These are phyloP conservation scores for Aspergillus floridensis DNA, from an alignment of 2,329 filamentous ascomycete species.

Conservation along the genomic window DNA sequence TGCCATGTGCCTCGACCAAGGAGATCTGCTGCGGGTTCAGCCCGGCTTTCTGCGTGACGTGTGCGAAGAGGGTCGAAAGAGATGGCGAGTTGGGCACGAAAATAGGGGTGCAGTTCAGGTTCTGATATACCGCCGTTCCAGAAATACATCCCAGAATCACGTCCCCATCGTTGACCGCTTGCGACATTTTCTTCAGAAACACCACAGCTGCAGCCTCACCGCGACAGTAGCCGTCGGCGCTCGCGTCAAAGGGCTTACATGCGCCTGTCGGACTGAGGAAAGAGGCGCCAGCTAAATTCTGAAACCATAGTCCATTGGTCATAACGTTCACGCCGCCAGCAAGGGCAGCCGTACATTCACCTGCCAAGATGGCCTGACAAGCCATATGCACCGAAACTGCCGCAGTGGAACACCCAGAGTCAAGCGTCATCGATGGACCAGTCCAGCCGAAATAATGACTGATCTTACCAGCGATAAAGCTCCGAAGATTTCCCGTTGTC, in stretches of 20 bases:
- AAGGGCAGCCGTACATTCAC: conserved; percentile 28
- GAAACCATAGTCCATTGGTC: conserved; percentile 23
- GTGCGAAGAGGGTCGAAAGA: conserved; percentile 29
- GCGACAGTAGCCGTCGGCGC: conserved; percentile 53
- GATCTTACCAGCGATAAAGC: conserved; percentile 33
- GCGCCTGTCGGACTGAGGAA: conserved; percentile 48
- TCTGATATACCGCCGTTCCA: conserved; percentile 31
- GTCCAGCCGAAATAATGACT: conserved; percentile 39
- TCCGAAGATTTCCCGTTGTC: conserved; percentile 16
- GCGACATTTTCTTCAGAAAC: conserved; percentile 46
- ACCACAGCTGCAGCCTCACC: conserved; percentile 48
- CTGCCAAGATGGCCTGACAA: conserved; percentile 18
- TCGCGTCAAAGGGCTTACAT: conserved; percentile 49
- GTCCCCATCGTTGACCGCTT: conserved; percentile 48
- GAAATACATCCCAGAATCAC: conserved; percentile 45
- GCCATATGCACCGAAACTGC: conserved; percentile 36
- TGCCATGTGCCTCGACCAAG: conserved; percentile 36
- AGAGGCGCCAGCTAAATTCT: conserved; percentile 33
- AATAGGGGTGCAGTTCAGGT: conserved; percentile 25
- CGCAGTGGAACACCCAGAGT: conserved; percentile 46
- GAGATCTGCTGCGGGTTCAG: conserved; percentile 25
- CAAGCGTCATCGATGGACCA: conserved; percentile 20
- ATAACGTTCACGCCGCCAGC: conserved; percentile 39
- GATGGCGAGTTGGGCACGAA: conserved; percentile 20
- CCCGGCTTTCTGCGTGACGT: conserved; percentile 22